phyloP scores from a whole-genome alignment of 2,329 filamentous ascomycete genomes.

The Dactylella cylindrospora region DNA sequence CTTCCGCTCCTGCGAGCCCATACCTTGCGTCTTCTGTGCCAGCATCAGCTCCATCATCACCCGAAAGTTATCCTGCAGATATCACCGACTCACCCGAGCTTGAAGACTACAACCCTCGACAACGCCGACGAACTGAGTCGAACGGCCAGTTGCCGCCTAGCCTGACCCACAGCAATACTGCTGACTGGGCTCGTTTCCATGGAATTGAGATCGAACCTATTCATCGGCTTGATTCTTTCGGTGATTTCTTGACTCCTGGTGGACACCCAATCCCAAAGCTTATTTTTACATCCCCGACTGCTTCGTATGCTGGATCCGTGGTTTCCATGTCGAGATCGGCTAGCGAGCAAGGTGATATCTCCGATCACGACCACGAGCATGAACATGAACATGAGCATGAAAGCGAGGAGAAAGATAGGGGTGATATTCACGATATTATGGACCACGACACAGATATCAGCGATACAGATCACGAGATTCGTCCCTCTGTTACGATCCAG shows the following conservation, averaged over 20 bases:
- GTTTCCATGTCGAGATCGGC: constrained; percentile 20
- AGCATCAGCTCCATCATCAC: constrained; percentile 14
- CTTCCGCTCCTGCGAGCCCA: constrained; percentile 19
- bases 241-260: constrained; percentile 22
- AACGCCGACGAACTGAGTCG: constrained; percentile 3
- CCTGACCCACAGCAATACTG: constrained; percentile 21
- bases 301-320: constrained; percentile 29
- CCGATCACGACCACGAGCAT: no score
- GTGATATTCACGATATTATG: no score
- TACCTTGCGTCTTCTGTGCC: constrained; percentile 6
- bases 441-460: neutral
- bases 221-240: neutral
- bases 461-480: neutral
- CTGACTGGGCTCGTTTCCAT: constrained; percentile 25
- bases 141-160: constrained; percentile 2
- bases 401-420: constrained; percentile 1
- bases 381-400: constrained; percentile 22
- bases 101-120: constrained; percentile 27
- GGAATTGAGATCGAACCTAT: constrained; percentile 33
- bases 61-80: constrained; percentile 9
- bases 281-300: constrained; percentile 34
- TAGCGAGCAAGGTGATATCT: constrained; percentile 31
- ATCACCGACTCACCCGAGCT: constrained; percentile 32
- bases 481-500: constrained; percentile 4
- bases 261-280: constrained; percentile 34